These are phyloP conservation scores for Coriolopsis trogii DNA, from an alignment of 1,284 basidiomycete genomes.

Conservation along the genomic window DNA sequence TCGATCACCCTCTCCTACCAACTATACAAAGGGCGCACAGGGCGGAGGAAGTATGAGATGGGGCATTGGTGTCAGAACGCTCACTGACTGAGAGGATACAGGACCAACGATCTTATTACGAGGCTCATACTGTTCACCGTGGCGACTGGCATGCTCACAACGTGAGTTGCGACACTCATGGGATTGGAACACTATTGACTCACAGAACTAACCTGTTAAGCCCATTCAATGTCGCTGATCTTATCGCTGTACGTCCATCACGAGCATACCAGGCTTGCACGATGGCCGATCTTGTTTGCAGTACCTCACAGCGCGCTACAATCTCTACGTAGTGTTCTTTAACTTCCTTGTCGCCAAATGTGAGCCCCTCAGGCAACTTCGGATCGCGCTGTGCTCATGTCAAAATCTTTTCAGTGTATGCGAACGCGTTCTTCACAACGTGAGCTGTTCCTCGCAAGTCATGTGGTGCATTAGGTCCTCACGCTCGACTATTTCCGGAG, in stretches of 20 bases:
- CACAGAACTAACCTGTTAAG: background rate
- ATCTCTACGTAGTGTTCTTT: slow-evolving; percentile 2
- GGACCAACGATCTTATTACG: background rate
- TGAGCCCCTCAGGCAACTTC: background rate
- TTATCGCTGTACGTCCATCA: background rate
- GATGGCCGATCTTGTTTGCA: background rate
- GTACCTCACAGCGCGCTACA: background rate
- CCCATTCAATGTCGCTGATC: background rate
- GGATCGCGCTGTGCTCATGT: too few species aligned
- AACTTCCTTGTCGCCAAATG: slow-evolving; percentile 1
- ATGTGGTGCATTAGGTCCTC: background rate
- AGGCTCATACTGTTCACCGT: background rate
- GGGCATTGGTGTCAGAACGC: too few species aligned
- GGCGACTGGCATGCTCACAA: background rate
- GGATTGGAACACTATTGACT: too few species aligned
- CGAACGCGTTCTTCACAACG: background rate
- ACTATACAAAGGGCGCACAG: background rate
- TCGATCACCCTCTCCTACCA: background rate
- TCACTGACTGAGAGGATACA: too few species aligned
- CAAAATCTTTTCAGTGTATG: background rate
- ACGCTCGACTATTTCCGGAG: background rate
- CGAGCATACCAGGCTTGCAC: background rate
- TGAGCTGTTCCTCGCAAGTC: background rate
- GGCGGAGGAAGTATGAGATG: background rate
- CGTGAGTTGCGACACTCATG: background rate